These are phyloP conservation scores for Zasmidium angulare DNA, from an alignment of 2,329 filamentous ascomycete species.

Conservation along the genomic window DNA sequence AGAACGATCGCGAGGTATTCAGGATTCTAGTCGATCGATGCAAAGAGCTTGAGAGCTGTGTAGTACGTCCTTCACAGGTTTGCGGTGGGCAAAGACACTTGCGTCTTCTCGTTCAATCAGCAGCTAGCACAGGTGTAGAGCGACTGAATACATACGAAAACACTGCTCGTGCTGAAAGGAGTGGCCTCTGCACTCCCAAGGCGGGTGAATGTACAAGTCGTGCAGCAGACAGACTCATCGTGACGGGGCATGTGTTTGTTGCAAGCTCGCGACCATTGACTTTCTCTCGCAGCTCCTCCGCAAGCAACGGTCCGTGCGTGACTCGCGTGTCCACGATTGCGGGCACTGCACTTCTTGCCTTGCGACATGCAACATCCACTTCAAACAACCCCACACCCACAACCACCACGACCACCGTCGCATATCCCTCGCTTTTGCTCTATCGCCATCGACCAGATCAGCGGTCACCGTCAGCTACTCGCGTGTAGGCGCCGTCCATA, in stretches of 20 bases:
- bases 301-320: background rate
- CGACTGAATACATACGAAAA: background rate
- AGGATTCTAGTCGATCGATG: background rate
- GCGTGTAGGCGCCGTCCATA: background rate
- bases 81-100: background rate
- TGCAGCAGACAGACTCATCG: background rate
- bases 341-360: slow-evolving; percentile 1
- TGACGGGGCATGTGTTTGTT: background rate
- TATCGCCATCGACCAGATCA: too few relatives aligned
- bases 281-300: background rate
- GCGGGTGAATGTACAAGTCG: background rate
- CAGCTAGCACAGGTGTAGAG: too few relatives aligned
- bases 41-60: background rate
- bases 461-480: background rate
- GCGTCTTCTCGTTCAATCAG: background rate
- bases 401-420: background rate
- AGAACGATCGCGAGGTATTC: slow-evolving; percentile 36
- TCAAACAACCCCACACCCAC: background rate
- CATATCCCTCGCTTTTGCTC: too few relatives aligned
- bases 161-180: background rate
- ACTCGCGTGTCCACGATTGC: background rate
- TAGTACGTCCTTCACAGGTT: background rate
- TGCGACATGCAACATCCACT: background rate
- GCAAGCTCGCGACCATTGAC: too few relatives aligned
- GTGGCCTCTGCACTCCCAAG: background rate